Conservation (phyloP, 23 red algal species). For the Gracilaria gracilis region DNA sequence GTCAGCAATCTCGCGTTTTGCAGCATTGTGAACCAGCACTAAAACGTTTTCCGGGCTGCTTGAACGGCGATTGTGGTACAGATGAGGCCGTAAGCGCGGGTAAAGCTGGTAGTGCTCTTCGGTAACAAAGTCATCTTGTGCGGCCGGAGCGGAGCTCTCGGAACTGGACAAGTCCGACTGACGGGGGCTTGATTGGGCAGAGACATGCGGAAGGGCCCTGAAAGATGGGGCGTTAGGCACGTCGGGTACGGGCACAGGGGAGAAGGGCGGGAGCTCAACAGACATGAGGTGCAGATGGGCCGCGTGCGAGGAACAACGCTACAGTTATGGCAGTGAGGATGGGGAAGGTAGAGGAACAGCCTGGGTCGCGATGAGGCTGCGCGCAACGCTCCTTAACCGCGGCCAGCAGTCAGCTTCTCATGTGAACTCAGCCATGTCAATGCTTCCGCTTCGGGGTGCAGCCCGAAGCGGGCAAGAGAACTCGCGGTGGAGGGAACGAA, state of each 20-base stretch:
- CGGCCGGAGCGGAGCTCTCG: not conserved
- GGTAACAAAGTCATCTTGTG: not conserved
- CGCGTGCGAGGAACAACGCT: not conserved
- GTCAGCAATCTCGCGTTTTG: conserved; percentile 58
- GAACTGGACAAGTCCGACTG: not conserved
- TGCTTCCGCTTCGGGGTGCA: not conserved
- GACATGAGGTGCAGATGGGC: not conserved
- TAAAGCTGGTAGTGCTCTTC: not conserved
- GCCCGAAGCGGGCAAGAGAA: not conserved
- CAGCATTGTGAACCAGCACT: conserved; percentile 36
- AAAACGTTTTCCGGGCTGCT: conserved; percentile 42
- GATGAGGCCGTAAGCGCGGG: conserved; percentile 2
- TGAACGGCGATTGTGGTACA: conserved; percentile 1
- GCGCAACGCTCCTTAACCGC: not conserved
- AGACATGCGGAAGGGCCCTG: not conserved
- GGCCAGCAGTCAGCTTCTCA: too few species aligned
- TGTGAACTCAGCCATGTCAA: too few species aligned
- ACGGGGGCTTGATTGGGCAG: not conserved
- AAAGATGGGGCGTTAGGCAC: conserved; percentile 5
- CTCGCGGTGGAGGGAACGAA: too few species aligned
- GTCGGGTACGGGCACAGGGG: not conserved
- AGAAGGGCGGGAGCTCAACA: conserved; percentile 37
- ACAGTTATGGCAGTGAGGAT: not conserved
- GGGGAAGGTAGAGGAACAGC: not conserved
- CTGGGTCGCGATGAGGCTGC: too few species aligned